Base-by-base conservation (phyloP, 2,329 filamentous ascomycete species). In the Cytospora piceicola region DNA sequence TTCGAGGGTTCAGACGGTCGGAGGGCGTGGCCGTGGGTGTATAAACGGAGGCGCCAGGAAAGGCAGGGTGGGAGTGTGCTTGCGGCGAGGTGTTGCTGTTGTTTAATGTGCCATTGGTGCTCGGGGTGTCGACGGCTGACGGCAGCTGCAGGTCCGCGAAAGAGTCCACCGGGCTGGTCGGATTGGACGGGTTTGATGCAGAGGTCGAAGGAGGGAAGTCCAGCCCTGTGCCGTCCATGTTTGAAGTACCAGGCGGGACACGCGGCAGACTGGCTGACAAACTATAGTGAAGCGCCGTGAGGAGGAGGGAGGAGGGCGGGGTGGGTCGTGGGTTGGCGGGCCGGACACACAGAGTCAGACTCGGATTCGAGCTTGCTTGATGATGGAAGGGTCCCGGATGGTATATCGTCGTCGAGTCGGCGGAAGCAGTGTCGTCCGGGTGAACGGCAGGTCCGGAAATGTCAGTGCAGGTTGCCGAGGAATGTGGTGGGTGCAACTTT, bases 141-240 rank as follows among this genome's bases (percentile, higher is more conserved):
- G 65, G 58, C 8, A 64, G 32, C 49, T 60, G 22, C 46, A 20
- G 69, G 72, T 70, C 64, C 74, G 69, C 8, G 74, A 74, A 64
- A 75, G 73, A 67, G 30, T 77, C 74, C 1, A 76, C 65, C 69
- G 29, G 77, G 71, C 15, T 73, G 39, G 58, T 61, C 66, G 67
- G 67, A 22, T 65, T 63, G 12, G 60, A 63, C 39, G 60, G 60
- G 15, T 66, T 63, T 15, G 60, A 67, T n/a, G 20, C 55, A 27
- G 66, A 65, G 2, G 58, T 62, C 8, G 59, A 49, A n/a, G 59
- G 63, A 53, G 61, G 61, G 22, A 61, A 63, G n/a, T 49, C 61
- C 30, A 46, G 57, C 53, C 56, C 66, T 30, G 56, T 36, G 59
- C 46, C 61, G 34, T 68, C 63, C 66, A 68, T 68, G 12, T 27